These are phyloP conservation scores for Pseudogymnoascus sp. DNA, from an alignment of 2,329 filamentous ascomycete genomes.

Conservation along the genomic window DNA sequence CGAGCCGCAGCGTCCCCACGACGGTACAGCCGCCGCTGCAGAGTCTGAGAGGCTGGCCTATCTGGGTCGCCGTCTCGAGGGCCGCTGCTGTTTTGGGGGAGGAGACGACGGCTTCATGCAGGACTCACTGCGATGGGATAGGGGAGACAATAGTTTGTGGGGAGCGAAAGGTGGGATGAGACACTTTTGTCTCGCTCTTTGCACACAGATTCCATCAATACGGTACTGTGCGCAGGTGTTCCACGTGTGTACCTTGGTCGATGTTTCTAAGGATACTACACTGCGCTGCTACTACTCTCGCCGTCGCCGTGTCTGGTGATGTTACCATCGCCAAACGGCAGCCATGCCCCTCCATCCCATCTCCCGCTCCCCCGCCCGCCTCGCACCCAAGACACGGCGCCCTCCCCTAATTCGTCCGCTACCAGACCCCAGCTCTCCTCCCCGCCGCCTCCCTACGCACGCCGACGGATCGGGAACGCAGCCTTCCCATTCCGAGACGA, in stretches of 20 bases:
- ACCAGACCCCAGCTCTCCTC: neutral
- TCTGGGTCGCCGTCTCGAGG: neutral
- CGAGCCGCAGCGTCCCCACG: neutral
- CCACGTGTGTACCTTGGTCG: neutral
- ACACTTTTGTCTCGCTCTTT: neutral
- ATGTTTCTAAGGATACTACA: neutral
- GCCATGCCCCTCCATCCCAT: neutral
- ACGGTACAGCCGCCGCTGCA: neutral
- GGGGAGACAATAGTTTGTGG: neutral
- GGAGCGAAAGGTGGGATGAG: neutral
- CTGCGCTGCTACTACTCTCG: neutral
- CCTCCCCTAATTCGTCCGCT: neutral
- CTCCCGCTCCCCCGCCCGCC: neutral
- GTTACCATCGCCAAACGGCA: neutral
- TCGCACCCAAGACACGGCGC: neutral
- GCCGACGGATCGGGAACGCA: neutral
- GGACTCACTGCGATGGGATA: constrained; percentile 1
- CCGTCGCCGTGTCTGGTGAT: neutral
- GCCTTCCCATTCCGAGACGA: neutral
- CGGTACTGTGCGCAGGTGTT: neutral
- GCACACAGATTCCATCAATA: neutral
- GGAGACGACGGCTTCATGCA: neutral
- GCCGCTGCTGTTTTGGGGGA: neutral
- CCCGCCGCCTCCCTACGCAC: constrained; percentile 1
- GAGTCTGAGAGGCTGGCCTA: neutral